Base-by-base conservation (phyloP, 495 filamentous ascomycete species). In the Aspergillus indologenus region DNA sequence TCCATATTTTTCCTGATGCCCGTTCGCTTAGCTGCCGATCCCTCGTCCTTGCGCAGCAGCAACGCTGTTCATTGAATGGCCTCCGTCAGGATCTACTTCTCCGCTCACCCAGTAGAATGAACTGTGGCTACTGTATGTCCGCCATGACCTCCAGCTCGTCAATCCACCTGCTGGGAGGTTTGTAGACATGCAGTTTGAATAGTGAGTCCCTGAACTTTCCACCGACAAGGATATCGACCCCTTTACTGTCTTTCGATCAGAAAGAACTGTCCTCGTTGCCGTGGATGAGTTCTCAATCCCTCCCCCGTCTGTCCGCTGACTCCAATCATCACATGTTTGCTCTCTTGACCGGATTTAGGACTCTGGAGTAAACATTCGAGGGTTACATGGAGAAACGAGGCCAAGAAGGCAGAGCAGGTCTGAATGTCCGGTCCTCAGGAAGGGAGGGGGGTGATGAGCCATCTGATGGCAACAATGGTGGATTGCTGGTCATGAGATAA, bases 401-500 rank as follows among this genome's bases (percentile, higher is more conserved):
- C 48, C 48, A 24, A 24, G 21, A 26, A 26, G 6, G 45, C n/a
- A 48, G 20, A 24, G 23, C 29, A 18, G 24, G 17, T n/a, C 15
- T 51, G 34, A 40, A 40, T 29, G 26, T 9, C 26, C 26, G 26
- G 26, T 29, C 4, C n/a, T 26, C 20, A 11, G 5, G 23, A 48
- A 22, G 26, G 20, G 21, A 24, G n/a, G n/a, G n/a, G n/a, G n/a
- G n/a, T n/a, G n/a, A n/a, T 22, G 9, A 40, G 9, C 34, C 52
- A 44, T 54, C 31, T 54, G 31, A 54, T 43, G 34, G 52, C 19
- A 7, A 29, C 7, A 18, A 5, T 43, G 52, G 29, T 45, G 52
- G 34, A 44, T 54, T 24, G 42, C 44, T 47, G 53, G 45, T 48
- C 26, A 57, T 50, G 54, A 57, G 54, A 54, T 54, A 51, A 51